Evolutionary conservation across 805 yeast species (phyloP), one percentile per base, ranked within the genome.

Genomic region (Brettanomyces custersianus): DNA sequence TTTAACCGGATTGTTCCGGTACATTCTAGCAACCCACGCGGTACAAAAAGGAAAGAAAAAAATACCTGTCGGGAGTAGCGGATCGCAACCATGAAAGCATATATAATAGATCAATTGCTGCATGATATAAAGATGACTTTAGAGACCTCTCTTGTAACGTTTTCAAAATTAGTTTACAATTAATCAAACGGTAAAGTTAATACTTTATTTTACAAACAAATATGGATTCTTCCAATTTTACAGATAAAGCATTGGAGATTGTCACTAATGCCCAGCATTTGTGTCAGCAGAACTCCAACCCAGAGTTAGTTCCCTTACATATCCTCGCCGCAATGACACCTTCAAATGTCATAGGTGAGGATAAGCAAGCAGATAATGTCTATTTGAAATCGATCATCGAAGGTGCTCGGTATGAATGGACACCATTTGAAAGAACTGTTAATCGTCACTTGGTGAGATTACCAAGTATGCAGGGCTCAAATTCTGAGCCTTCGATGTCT

Each of bases 381-480:
- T 90, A 86, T 58, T 62, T 92, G 37, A 83, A 87, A 54, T 82
- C 94, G 12, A 65, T 92, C 32, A 62, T 84, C 15, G 94, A 87
- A 49, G 83, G 79, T 51, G 95, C 86, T 11, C 72, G 96, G 42
- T 87, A 76, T 52, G 97, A 92, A 45, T 90, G 90, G 80, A 74
- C 77, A 18, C 61, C 69, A 4, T 77, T 92, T 41, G 88, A 80
- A 57, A 72, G 95, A 42, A 64, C 74, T 2, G 85, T 92, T 38
- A 90, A 92, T 59, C 76, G 74, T 51, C 79, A 77, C 43, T 60
- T 92, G 49, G 95, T 88, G 5, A 70, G 94, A 40, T 66, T 85
- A 32, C 96, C 97, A 18, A 73, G 85, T 28, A 96, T 90, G 56
- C 66, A 67, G 25, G 98, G 98, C 2, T 80, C 96, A 2, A 96